Conservation (phyloP, 108 stramenopile genomes). For the Pseudonitzschia pungens region DNA sequence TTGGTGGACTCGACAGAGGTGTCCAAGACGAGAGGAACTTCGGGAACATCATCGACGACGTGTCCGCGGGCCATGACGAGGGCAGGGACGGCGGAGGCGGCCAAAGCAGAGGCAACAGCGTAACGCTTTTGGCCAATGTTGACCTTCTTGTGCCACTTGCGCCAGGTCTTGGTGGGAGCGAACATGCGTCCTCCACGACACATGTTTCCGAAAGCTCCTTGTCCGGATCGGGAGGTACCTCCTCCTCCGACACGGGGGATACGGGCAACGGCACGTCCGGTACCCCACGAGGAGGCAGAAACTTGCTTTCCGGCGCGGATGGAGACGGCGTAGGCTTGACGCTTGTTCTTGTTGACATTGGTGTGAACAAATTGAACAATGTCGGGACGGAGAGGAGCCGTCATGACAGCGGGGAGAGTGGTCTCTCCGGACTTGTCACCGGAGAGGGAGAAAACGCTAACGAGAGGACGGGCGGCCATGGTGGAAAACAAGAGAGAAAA, state of each 20-base stretch:
- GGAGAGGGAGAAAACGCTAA: slow-evolving; percentile 93
- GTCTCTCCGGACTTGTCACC: slow-evolving; percentile 88
- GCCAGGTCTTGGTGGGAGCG: slow-evolving; percentile 99
- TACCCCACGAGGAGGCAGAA: slow-evolving; percentile 98
- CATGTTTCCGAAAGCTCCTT: slow-evolving; percentile 99
- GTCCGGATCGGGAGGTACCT: slow-evolving; percentile 98
- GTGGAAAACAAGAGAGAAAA: slow-evolving; percentile 15
- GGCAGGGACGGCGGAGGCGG: slow-evolving; percentile 95
- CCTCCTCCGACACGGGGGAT: slow-evolving; percentile 99
- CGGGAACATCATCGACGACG: slow-evolving; percentile 93
- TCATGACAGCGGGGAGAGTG: slow-evolving; percentile 94
- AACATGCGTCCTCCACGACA: slow-evolving; percentile 98
- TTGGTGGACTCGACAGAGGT: slow-evolving; percentile 74
- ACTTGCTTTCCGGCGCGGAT: slow-evolving; percentile 94
- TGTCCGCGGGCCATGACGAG: slow-evolving; percentile 99
- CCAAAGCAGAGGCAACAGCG: slow-evolving; percentile 97
- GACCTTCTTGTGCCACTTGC: slow-evolving; percentile 99
- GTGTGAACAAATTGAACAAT: slow-evolving; percentile 98
- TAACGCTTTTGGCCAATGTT: slow-evolving; percentile 95
- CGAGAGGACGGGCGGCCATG: slow-evolving; percentile 95
- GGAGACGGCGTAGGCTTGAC: slow-evolving; percentile 98
- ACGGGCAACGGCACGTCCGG: slow-evolving; percentile 99
- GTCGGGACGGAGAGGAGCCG: slow-evolving; percentile 98
- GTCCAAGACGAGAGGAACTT: slow-evolving; percentile 96
- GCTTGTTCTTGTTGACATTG: slow-evolving; percentile 99